Conservation (phyloP, 805 yeast genomes). For the Saccharomycopsis guyanensis region DNA sequence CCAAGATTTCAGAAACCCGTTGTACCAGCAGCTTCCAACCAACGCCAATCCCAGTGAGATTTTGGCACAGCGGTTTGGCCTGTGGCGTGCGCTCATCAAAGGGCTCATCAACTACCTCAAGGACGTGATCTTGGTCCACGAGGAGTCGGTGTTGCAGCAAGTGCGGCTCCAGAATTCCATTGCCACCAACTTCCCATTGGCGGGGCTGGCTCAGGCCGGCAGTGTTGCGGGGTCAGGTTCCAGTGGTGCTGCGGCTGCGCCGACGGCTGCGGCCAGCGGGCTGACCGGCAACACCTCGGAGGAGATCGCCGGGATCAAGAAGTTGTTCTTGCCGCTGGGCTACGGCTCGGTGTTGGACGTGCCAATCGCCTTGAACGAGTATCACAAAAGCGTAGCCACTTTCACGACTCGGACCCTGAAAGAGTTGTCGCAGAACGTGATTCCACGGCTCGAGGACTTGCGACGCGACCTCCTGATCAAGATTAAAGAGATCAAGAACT, state of each 20-base stretch:
- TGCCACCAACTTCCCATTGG: slow-evolving; percentile 35
- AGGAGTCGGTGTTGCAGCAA: slow-evolving; percentile 81
- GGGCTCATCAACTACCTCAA: slow-evolving; percentile 67
- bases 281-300: slow-evolving; percentile 24
- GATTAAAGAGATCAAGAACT: slow-evolving; percentile 76
- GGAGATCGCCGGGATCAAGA: slow-evolving; percentile 28
- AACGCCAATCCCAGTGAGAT: slow-evolving; percentile 78
- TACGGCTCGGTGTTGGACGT: slow-evolving; percentile 53
- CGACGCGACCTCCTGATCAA: slow-evolving; percentile 73
- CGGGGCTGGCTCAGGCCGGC: background rate
- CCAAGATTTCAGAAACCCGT: slow-evolving; percentile 32
- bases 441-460: slow-evolving; percentile 43
- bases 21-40: slow-evolving; percentile 44
- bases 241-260: background rate
- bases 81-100: slow-evolving; percentile 78
- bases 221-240: too few relatives aligned
- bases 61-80: slow-evolving; percentile 71
- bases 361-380: slow-evolving; percentile 41
- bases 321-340: slow-evolving; percentile 50
- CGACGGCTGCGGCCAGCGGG: slow-evolving; percentile 6
- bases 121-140: slow-evolving; percentile 79
- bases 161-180: slow-evolving; percentile 75
- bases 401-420: slow-evolving; percentile 51
- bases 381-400: slow-evolving; percentile 53
- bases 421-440: slow-evolving; percentile 52